Evolutionary conservation across 495 filamentous ascomycete species (phyloP), one percentile per base, ranked within the genome.

Genomic region (Hypoxylon subgilvum): DNA sequence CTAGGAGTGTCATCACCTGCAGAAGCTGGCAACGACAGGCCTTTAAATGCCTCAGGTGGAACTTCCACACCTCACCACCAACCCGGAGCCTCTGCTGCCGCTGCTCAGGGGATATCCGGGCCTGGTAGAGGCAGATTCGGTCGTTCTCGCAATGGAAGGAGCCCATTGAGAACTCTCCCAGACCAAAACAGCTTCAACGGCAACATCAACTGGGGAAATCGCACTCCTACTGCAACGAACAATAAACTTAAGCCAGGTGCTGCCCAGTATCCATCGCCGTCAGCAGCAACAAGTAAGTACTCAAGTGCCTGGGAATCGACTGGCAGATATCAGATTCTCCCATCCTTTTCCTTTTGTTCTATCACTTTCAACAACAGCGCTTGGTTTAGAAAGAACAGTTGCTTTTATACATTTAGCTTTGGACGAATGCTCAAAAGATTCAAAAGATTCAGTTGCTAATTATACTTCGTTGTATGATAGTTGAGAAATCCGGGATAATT

Each of bases 121-220:
- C 82, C 91, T 17, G 89, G 89, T 8, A 76, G 92, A 74, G 92
- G 91, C 21, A 82, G 92, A 44, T 88, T 88, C 67, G 88, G 89
- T 16, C 81, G 90, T 30, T 71, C 75, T 36, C 70, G 78, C 59
- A 84, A 80, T 45, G 84, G 86, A 21, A 83, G 89, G 63, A 87
- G 83, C 64, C 87, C 89, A 10, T 70, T 94, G 46, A 77, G 82
- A 52, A 69, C 78, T 13, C 52, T 83, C 21, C 72, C 75, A 19
- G 81, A 82, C 57, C 75, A 73, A 45, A 71, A 81, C 69, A 70
- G 78, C n/a, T n/a, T n/a, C n/a, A n/a, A n/a, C n/a, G n/a, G n/a
- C n/a, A n/a, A n/a, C n/a, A n/a, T n/a, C 69, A 75, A 82, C 72
- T 78, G 82, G 83, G 70, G 66, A 79, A 73, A 74, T 69, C 72